Percentiles rank a stretch among this genome's conserved stretches.
These are phyloP conservation scores for Typha latifolia DNA, from an alignment of 176 grass and related monocot genomes.

Conservation along the genomic window DNA sequence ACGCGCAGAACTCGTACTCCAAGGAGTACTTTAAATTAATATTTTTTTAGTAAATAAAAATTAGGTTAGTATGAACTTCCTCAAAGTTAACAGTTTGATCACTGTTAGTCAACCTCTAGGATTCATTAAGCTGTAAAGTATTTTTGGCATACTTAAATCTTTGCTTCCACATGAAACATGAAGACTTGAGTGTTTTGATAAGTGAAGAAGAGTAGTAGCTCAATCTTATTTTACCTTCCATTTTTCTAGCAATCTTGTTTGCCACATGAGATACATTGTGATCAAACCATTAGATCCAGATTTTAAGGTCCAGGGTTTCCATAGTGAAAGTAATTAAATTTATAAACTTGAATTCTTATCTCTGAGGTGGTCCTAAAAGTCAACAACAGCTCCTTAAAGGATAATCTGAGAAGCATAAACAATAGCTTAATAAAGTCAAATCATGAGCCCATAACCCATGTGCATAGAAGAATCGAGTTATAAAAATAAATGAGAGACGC, in stretches of 20 bases:
- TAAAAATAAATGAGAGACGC: not conserved
- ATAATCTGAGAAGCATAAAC: conserved; percentile 14
- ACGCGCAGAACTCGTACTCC: too few relatives aligned
- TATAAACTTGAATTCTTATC: not conserved
- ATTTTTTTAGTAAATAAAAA: too few relatives aligned
- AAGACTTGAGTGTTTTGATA: not conserved
- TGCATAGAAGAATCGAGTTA: not conserved
- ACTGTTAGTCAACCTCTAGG: too few relatives aligned
- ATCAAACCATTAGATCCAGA: conserved; percentile 7
- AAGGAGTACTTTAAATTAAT: too few relatives aligned
- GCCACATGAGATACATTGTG: conserved; percentile 4
- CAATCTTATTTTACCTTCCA: not conserved
- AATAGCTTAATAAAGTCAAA: conserved; percentile 11
- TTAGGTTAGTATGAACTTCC: too few relatives aligned
- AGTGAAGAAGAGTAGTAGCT: not conserved
- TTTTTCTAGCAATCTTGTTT: conserved; percentile 2
- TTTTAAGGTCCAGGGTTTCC: not conserved
- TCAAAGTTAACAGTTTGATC: too few relatives aligned
- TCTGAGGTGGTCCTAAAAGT: not conserved
- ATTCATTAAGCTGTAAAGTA: too few relatives aligned
- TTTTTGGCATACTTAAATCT: too few relatives aligned
- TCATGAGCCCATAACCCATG: conserved; percentile 21
- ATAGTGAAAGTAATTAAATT: conserved; percentile 1
- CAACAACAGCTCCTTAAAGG: not conserved
- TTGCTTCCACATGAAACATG: too few relatives aligned